A percentile compares a stretch with the other conserved stretches of the same genome.
Conservation (phyloP, 2,329 filamentous ascomycete species). For the Colletotrichum tropicicola region DNA sequence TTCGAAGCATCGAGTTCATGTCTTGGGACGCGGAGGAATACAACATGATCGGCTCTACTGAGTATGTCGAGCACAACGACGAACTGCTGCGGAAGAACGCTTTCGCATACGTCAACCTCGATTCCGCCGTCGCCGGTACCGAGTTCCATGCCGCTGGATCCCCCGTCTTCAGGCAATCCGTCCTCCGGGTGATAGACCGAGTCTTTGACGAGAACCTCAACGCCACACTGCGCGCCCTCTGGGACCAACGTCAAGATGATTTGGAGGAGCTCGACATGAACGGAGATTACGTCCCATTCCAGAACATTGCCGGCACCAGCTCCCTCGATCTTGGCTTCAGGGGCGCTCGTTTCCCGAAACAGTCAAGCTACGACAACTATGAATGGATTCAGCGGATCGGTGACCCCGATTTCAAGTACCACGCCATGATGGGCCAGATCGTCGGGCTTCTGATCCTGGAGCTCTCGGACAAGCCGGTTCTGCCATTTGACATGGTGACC, state of each 20-base stretch:
- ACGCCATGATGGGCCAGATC: slow-evolving; percentile 80
- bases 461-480: slow-evolving; percentile 79
- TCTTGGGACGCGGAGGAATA: slow-evolving; percentile 97
- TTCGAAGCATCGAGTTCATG: slow-evolving; percentile 95
- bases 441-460: slow-evolving; percentile 87
- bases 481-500: slow-evolving; percentile 81
- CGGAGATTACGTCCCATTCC: slow-evolving; percentile 90
- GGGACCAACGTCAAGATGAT: slow-evolving; percentile 70
- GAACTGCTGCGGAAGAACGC: slow-evolving; percentile 77
- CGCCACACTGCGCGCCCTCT: slow-evolving; percentile 76
- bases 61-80: slow-evolving; percentile 89
- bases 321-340: slow-evolving; percentile 86
- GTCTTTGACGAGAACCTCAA: slow-evolving; percentile 78
- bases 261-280: slow-evolving; percentile 76
- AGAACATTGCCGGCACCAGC: slow-evolving; percentile 88
- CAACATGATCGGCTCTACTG: slow-evolving; percentile 92
- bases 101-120: slow-evolving; percentile 91
- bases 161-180: slow-evolving; percentile 78
- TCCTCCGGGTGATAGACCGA: slow-evolving; percentile 78
- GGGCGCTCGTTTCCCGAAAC: slow-evolving; percentile 73
- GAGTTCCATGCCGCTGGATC: slow-evolving; percentile 83
- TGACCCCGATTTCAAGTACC: slow-evolving; percentile 86
- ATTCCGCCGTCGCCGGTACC: slow-evolving; percentile 79
- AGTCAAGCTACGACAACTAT: slow-evolving; percentile 90
- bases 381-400: slow-evolving; percentile 84